Evolutionary conservation across 257 asterid species (phyloP).

Genomic region (Nicotiana paniculata): DNA sequence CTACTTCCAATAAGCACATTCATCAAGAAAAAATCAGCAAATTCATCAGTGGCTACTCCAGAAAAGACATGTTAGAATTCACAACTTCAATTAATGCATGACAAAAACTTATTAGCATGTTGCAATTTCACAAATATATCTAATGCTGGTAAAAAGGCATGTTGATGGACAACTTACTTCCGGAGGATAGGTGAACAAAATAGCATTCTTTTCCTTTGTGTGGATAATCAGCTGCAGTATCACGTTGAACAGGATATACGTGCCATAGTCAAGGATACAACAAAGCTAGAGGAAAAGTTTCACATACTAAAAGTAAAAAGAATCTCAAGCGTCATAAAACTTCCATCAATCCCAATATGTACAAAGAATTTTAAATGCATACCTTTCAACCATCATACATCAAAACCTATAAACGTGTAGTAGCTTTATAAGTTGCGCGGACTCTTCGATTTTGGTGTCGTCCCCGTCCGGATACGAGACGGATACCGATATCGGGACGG

Average conservation of each 20-base stretch:
- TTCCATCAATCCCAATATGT: not conserved
- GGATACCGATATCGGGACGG: too few species aligned
- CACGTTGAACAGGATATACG: conserved; percentile 75
- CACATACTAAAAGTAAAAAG: not conserved
- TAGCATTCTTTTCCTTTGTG: conserved; percentile 80
- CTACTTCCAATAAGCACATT: not conserved
- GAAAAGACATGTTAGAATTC: not conserved
- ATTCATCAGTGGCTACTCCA: not conserved
- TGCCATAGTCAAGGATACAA: conserved; percentile 54
- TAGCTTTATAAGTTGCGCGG: not conserved
- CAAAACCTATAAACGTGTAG: not conserved
- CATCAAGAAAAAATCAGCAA: not conserved
- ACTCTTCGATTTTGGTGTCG: too few species aligned
- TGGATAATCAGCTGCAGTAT: conserved; percentile 57
- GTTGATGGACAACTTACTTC: conserved; percentile 45
- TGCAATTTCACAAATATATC: not conserved
- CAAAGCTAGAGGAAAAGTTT: not conserved
- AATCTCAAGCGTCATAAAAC: not conserved
- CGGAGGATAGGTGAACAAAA: conserved; percentile 84
- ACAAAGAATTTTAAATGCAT: not conserved
- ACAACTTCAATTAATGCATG: not conserved
- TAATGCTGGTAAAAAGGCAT: not conserved
- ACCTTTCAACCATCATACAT: not conserved
- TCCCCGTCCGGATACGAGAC: too few species aligned
- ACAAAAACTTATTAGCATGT: not conserved